phyloP scores from a whole-genome alignment of 352 stramenopile species.

The Pythium phragmitis region DNA sequence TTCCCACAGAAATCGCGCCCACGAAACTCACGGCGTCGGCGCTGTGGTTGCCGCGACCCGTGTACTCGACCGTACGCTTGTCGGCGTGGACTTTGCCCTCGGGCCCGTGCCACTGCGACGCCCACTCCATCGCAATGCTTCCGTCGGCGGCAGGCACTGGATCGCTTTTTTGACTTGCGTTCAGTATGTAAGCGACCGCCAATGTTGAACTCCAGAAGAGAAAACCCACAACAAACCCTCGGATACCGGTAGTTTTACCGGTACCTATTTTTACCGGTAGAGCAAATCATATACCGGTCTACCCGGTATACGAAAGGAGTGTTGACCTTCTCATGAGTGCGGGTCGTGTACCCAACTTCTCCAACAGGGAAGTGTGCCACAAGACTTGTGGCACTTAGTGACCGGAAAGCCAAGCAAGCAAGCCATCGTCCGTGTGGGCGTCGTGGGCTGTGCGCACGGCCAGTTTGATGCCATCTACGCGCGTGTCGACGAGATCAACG shows the following conservation, averaged over 20 bases:
- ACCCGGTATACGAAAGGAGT: slow-evolving; percentile 29
- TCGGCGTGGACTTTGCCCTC: slow-evolving; percentile 60
- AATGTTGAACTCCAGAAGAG: slow-evolving; percentile 18
- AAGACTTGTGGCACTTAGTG: no score
- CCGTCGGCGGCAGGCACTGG: neutral
- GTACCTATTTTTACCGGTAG: neutral
- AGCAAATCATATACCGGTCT: neutral
- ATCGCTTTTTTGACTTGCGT: slow-evolving; percentile 8
- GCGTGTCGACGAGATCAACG: slow-evolving; percentile 90
- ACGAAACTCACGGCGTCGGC: slow-evolving; percentile 57
- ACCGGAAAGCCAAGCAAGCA: no score
- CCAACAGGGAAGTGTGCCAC: no score
- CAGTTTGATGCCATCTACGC: slow-evolving; percentile 98
- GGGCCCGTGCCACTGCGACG: slow-evolving; percentile 32
- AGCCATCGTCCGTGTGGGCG: slow-evolving; percentile 72
- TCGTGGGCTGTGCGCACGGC: slow-evolving; percentile 98
- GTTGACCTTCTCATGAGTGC: neutral
- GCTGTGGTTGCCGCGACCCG: slow-evolving; percentile 44
- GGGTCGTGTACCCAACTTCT: neutral
- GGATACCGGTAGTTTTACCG: neutral
- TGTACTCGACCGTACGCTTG: slow-evolving; percentile 56
- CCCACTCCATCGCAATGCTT: slow-evolving; percentile 23
- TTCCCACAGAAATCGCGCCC: slow-evolving; percentile 25
- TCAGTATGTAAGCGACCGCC: slow-evolving; percentile 6
- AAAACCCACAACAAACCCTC: neutral